phyloP scores from a whole-genome alignment of 148 eudicot genomes.

The Amaranthus hypochondriacus region DNA sequence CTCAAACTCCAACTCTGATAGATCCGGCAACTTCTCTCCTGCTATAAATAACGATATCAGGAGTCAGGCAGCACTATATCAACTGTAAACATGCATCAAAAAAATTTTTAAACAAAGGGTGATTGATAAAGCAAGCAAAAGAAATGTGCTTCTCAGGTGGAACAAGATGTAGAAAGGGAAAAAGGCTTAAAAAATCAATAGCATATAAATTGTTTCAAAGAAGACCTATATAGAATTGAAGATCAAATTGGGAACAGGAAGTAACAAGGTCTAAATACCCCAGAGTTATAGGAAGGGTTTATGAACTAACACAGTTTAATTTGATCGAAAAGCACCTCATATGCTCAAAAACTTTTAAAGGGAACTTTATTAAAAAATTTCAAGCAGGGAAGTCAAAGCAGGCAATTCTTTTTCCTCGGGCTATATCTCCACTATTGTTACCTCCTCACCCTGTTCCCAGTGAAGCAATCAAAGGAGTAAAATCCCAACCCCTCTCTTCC shows the following conservation, averaged over 20 bases:
- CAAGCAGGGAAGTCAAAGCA: too few relatives aligned
- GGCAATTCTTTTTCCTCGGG: too few relatives aligned
- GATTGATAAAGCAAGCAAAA: not conserved
- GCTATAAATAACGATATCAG: slow-evolving; percentile 26
- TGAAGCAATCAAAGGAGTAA: too few relatives aligned
- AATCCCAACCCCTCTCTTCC: too few relatives aligned
- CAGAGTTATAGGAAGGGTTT: not conserved
- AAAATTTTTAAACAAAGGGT: not conserved
- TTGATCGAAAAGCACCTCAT: too few relatives aligned
- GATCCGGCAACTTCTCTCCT: slow-evolving; percentile 44
- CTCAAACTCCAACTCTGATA: slow-evolving; percentile 67
- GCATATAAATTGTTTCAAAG: not conserved
- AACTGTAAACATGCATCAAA: not conserved
- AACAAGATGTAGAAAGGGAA: not conserved
- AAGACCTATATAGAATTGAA: not conserved
- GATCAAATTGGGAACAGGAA: not conserved
- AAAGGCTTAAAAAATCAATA: not conserved
- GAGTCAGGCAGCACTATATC: not conserved
- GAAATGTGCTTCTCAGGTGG: not conserved
- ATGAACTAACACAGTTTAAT: too few relatives aligned
- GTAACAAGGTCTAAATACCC: not conserved
- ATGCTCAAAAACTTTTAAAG: too few relatives aligned
- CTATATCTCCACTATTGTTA: too few relatives aligned
- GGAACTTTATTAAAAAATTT: too few relatives aligned
- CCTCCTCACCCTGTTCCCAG: too few relatives aligned